Base-by-base conservation (phyloP, 202 grass and related monocot genomes). In the Cymbopogon flexuosus region DNA sequence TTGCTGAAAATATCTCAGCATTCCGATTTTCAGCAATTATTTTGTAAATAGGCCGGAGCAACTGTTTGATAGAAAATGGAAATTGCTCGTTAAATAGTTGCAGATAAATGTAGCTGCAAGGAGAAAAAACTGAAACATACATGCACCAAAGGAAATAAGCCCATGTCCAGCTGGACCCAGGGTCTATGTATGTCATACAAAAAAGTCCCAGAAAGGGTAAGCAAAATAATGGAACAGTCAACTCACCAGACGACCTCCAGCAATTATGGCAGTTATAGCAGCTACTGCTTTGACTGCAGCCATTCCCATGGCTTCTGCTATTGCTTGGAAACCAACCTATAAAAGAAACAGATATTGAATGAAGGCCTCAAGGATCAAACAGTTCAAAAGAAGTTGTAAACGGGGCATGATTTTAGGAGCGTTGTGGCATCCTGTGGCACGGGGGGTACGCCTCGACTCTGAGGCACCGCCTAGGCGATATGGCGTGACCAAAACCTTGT, bases 271-370 rank as follows among this genome's bases (percentile, higher is more conserved):
- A 84, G 92, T 87, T 79, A 99, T 99, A 79, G 96, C 96, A 83
- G 91, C 92, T 81, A 99, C 82, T 73, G 96, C 96, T 71, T 99
- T 99, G 11, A 99, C 90, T 65, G 96, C 96, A 83, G 96, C 92
- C 81, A 95, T 86, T 79, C 96, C 96, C 84, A 99, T 91, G 62
- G 96, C 96, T 91, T 99, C 90, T 10, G 88, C 88, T 85, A 99
- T 95, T 90, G 96, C 96, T 99, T 95, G 92, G 78, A 99, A 99
- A 40, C 96, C 96, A 91, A 99, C 84, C 96, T 99, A 57, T 95
- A 62, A 69, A 64, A 64, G 27, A 70, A 65, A 42, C 27, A 62
- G 62, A 81, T 61, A 78, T 49, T 79, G 24, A 86, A 76, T 12
- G 35, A 37, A 70, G 56, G 63, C 33, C 63, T 79, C n/a, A 34